phyloP scores from a whole-genome alignment of 2,329 filamentous ascomycete species.

The Tolypocladium capitatum region DNA sequence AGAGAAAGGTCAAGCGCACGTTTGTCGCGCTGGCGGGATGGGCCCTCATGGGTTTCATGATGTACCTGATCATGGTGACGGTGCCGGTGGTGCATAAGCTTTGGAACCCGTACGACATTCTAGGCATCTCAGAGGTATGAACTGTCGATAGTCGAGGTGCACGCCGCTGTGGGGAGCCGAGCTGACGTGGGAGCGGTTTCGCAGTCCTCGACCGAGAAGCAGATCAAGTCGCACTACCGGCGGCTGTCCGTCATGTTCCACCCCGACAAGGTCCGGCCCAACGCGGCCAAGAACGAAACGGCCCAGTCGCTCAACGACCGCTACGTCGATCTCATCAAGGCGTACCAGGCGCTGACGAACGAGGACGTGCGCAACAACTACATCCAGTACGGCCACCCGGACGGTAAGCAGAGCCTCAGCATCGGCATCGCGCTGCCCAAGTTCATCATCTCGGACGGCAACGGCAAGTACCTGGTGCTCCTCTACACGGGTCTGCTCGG shows the following conservation, averaged over 20 bases:
- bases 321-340: slow-evolving; percentile 93
- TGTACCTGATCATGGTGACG: slow-evolving; percentile 77
- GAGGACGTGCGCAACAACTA: slow-evolving; percentile 97
- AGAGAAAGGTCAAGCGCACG: slow-evolving; percentile 76
- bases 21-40: slow-evolving; percentile 66
- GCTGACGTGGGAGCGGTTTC: not conserved
- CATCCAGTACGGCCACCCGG: slow-evolving; percentile 87
- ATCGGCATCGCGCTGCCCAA: slow-evolving; percentile 94
- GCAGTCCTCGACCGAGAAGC: slow-evolving; percentile 69
- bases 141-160: not conserved
- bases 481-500: slow-evolving; percentile 82
- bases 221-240: slow-evolving; percentile 87
- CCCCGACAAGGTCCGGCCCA: slow-evolving; percentile 81
- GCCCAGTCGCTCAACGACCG: slow-evolving; percentile 68
- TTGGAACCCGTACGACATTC: slow-evolving; percentile 94
- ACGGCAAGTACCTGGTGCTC: slow-evolving; percentile 87
- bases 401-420: slow-evolving; percentile 95
- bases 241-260: slow-evolving; percentile 75
- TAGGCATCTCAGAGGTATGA: slow-evolving; percentile 68
- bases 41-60: slow-evolving; percentile 75
- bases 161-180: not conserved
- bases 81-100: slow-evolving; percentile 59
- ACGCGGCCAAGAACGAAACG: slow-evolving; percentile 80
- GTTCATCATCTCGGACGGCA: slow-evolving; percentile 83
- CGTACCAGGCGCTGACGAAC: slow-evolving; percentile 94